Evolutionary conservation across 331 rosid genomes (phyloP).

Genomic region (Quercus lobata): DNA sequence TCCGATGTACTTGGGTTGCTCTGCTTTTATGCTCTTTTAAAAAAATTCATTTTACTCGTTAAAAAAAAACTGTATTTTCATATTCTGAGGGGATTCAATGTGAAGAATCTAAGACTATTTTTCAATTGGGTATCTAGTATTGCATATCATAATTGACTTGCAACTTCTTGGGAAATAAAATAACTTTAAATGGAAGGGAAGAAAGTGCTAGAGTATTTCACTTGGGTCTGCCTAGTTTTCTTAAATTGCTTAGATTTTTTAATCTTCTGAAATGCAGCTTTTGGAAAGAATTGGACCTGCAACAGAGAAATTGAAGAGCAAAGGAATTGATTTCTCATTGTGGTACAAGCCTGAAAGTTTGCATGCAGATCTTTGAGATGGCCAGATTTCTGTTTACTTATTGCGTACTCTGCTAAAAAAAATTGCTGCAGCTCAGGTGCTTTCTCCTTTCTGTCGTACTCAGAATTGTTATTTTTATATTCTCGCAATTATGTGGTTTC

Average conservation of each 20-base stretch:
- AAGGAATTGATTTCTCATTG: slow-evolving; percentile 72
- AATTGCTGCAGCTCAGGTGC: neutral
- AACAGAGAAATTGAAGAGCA: slow-evolving; percentile 67
- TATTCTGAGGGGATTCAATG: neutral
- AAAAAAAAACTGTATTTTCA: neutral
- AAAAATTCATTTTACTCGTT: too few relatives aligned
- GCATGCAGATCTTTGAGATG: slow-evolving; percentile 52
- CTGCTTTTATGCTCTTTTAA: too few relatives aligned
- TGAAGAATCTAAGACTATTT: neutral
- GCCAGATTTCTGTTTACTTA: slow-evolving; percentile 3
- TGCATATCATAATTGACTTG: neutral
- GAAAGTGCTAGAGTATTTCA: neutral
- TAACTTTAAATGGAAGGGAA: neutral
- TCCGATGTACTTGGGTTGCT: too few relatives aligned
- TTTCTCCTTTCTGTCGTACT: neutral
- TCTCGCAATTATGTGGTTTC: neutral
- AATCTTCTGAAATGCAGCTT: slow-evolving; percentile 49
- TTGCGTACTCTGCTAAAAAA: neutral
- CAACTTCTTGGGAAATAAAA: neutral
- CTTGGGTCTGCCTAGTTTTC: neutral
- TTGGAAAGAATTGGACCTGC: slow-evolving; percentile 67
- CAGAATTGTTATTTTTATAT: neutral
- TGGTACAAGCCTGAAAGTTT: slow-evolving; percentile 92
- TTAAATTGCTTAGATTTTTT: neutral
- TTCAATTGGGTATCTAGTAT: neutral